Base-by-base conservation (phyloP, 2,329 filamentous ascomycete species). In the Escovopsis sp. region DNA sequence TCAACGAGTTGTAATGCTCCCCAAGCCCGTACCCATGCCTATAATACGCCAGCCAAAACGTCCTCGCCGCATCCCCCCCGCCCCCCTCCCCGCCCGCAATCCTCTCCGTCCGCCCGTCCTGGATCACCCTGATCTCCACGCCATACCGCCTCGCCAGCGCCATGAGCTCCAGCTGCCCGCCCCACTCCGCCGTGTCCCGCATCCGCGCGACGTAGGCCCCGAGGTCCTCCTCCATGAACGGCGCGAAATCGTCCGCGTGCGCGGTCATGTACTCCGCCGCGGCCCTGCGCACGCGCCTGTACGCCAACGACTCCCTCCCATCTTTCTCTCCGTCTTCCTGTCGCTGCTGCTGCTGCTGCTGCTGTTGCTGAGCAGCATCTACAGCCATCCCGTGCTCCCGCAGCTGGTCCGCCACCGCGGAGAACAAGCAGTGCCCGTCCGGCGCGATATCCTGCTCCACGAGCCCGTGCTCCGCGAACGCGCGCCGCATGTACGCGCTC, bases 351-450 rank as follows among this genome's bases (percentile, higher is more conserved):
- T 27, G 25, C 25, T 27, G 25, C 25, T 27, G 25, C 25, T 27
- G 25, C 25, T 27, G 25, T 9, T 27, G 25, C 25, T 27, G 25
- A 6, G 25, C 5, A 27, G 25, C 25, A 27, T 27, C 25, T 9
- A 5, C 25, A 27, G 5, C 25, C 25, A 27, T 9, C 2, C 57
- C 63, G 36, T 68, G 62, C 41, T 71, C 66, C 41, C 63, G 64
- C 41, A 95, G 69, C 61, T 94, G 87, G 58, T 91, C 85, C 24
- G 89, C 88, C 39, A 96, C 73, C 0, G 91, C 87, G 13, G 86
- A 83, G 63, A 96, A 98, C 13, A 98, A 67, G 57, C 91, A 98
- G 63, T 98, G 91, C 0, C 91, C 91, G 61, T 98, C 89, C 0
- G 91, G 86, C 33, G 74, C 74, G 43, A 98, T 87, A 44, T 85